Evolutionary conservation across 495 filamentous ascomycete species (phyloP).

Genomic region (Neurospora sp.): DNA sequence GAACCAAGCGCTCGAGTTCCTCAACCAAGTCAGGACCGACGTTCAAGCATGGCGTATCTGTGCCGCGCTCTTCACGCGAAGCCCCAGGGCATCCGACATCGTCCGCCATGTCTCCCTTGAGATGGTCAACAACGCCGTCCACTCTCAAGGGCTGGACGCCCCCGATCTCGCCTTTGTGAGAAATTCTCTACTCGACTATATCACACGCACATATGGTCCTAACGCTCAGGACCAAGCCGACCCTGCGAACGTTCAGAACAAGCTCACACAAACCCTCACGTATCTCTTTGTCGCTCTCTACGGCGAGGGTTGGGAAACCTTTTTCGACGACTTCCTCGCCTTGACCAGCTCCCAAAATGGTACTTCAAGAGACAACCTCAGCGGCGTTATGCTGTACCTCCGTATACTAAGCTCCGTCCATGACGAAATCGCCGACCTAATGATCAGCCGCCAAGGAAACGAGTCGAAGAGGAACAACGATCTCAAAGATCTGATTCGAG

Average conservation of each 20-base stretch:
- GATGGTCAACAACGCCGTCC: constrained; percentile 81
- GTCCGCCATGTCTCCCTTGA: constrained; percentile 83
- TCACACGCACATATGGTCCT: constrained; percentile 58
- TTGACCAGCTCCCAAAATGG: constrained; percentile 50
- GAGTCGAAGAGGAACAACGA: constrained; percentile 72
- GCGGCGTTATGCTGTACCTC: constrained; percentile 78
- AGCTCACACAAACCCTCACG: constrained; percentile 89
- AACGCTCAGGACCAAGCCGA: constrained; percentile 48
- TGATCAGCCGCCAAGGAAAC: constrained; percentile 61
- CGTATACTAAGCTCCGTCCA: constrained; percentile 80
- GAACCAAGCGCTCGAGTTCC: constrained; percentile 75
- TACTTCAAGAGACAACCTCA: constrained; percentile 51
- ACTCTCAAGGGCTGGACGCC: constrained; percentile 57
- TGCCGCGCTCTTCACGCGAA: constrained; percentile 70
- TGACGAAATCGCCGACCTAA: constrained; percentile 90
- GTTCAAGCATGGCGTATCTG: constrained; percentile 79
- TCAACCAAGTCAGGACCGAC: constrained; percentile 70
- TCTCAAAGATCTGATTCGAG: constrained; percentile 80
- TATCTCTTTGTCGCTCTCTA: constrained; percentile 83
- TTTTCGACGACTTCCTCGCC: constrained; percentile 76
- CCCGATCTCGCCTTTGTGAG: constrained; percentile 59
- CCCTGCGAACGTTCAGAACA: constrained; percentile 77
- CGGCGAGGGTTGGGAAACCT: constrained; percentile 69
- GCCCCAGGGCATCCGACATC: constrained; percentile 69
- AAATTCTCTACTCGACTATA: constrained; percentile 67